phyloP scores from a whole-genome alignment of 1,284 basidiomycete genomes.

The Cutaneotrichosporon sp. region DNA sequence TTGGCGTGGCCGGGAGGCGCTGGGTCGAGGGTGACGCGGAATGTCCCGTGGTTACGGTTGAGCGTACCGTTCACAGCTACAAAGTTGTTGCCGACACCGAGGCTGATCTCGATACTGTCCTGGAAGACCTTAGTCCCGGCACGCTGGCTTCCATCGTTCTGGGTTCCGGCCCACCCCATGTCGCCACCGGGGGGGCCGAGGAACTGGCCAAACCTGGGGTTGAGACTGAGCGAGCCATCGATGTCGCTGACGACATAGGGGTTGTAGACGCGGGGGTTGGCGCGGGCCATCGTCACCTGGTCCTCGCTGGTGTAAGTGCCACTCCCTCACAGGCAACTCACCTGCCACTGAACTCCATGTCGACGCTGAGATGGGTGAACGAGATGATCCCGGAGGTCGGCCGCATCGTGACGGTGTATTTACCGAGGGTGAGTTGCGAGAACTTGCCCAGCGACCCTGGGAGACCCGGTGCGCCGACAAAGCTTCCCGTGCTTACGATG shows the following conservation, averaged over 20 bases:
- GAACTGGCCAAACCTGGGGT: not conserved
- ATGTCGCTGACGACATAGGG: not conserved
- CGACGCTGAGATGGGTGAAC: not conserved
- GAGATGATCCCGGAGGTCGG: not conserved
- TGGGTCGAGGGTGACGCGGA: not conserved
- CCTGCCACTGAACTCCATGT: conserved; percentile 1
- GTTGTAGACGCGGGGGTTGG: not conserved
- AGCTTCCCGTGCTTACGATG: not conserved
- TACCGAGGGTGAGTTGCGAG: not conserved
- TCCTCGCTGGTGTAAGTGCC: not conserved
- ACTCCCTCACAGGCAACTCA: no score
- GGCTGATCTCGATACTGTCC: not conserved
- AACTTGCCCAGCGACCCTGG: not conserved
- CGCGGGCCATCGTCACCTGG: not conserved
- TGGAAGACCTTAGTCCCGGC: not conserved
- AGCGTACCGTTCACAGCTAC: not conserved
- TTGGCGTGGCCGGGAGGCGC: not conserved
- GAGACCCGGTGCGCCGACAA: not conserved
- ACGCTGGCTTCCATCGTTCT: not conserved
- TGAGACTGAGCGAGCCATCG: not conserved
- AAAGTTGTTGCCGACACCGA: not conserved
- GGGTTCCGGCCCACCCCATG: not conserved
- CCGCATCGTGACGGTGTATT: not conserved
- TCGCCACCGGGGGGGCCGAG: not conserved
- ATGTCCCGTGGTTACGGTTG: not conserved